Evolutionary conservation across 2,329 filamentous ascomycete species (phyloP), one percentile per base, ranked within the genome.

Genomic region (Colletotrichum plurivorum): DNA sequence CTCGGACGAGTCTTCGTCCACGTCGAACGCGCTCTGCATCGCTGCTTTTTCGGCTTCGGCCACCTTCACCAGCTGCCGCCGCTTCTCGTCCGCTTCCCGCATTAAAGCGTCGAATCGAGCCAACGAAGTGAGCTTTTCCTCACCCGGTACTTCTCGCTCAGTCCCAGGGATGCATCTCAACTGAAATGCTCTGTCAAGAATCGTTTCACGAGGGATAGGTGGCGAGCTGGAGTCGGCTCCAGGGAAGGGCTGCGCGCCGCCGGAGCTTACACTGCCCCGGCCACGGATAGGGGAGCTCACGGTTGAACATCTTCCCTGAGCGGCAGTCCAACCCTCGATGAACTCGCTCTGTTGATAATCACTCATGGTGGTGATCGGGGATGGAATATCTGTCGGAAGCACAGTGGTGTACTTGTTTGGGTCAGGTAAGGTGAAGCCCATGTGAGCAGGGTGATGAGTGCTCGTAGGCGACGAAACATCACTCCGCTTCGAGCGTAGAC

Each of bases 21-120:
- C 76, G 51, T 89, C 87, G 78, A 86, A 88, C 1, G 83, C 83
- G 72, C 85, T 89, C 60, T 81, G 82, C 63, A 83, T 75, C 5
- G 81, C 79, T 13, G 75, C 73, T 31, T 74, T 74, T 60, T 78
- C 74, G 22, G 74, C 72, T 10, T 69, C 59, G 31, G 75, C 75
- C 22, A 76, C 74, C 9, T 80, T 78, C 49, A 83, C 79, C 31
- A 79, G 79, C 56, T 81, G 80, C 72, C 80, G 80, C 64, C 82
- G 79, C 59, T 83, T 85, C 65, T 85, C 83, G 46, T 92, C 90
- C 20, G 82, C 82, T 72, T 91, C 87, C 22, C 84, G 82, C 90
- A 92, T 92, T 51, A 92, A 77, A 3, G 89, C 89, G 61, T 92
- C 90, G 62, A 92, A 92, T 22, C 88, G 84, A 10, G 89, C 90